Conservation (phyloP, 2,329 filamentous ascomycete species). For the Sclerotiophoma versabilis region DNA sequence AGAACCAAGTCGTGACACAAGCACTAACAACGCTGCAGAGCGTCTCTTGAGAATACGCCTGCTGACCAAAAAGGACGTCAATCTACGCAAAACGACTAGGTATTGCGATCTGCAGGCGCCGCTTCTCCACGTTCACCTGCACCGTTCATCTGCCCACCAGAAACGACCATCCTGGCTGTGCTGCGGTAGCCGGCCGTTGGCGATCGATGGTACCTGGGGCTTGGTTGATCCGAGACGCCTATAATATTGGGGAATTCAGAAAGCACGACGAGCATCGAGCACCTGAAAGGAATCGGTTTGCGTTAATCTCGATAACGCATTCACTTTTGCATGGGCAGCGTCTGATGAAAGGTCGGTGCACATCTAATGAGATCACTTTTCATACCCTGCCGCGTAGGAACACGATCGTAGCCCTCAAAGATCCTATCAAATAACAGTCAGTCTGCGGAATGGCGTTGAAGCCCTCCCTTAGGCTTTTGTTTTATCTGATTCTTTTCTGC, state of each 20-base stretch:
- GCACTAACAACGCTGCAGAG: neutral
- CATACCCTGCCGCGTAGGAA: too few relatives aligned
- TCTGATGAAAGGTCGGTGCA: too few relatives aligned
- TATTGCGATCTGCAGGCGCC: slow-evolving; percentile 10
- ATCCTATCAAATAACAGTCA: too few relatives aligned
- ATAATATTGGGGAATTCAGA: neutral
- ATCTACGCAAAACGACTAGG: slow-evolving; percentile 10
- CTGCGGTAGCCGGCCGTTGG: slow-evolving; percentile 4
- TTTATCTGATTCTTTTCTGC: too few relatives aligned
- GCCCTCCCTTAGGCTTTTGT: too few relatives aligned
- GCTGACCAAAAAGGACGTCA: neutral
- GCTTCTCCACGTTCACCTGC: slow-evolving; percentile 13
- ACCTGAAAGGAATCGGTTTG: neutral
- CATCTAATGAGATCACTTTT: too few relatives aligned
- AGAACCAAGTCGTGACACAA: slow-evolving; percentile 2
- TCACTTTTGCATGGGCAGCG: too few relatives aligned
- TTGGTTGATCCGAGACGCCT: neutral
- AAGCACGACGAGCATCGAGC: neutral
- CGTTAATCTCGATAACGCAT: neutral
- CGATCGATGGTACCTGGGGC: slow-evolving; percentile 3
- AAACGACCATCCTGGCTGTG: neutral
- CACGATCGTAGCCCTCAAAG: too few relatives aligned
- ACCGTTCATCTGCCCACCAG: slow-evolving; percentile 1
- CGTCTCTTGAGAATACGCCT: neutral
- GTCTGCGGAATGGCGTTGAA: too few relatives aligned